Percentiles rank a stretch among this genome's conserved stretches.
These are phyloP conservation scores for Cystobasidium onofrii DNA, from an alignment of 768 basidiomycete species.

Conservation along the genomic window DNA sequence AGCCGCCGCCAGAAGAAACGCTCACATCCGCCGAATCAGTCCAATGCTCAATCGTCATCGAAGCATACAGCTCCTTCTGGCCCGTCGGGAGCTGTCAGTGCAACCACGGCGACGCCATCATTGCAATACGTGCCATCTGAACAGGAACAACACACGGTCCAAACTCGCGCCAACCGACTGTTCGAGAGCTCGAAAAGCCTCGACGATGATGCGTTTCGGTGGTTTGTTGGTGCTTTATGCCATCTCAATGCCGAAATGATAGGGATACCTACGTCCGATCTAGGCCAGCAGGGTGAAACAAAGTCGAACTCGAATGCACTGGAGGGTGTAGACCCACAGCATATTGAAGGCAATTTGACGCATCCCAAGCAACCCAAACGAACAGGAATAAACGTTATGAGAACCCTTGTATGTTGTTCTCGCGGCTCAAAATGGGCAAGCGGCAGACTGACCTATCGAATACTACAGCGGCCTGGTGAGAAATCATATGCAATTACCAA, in stretches of 20 bases:
- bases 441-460: background rate
- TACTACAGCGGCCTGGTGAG: conserved; percentile 67
- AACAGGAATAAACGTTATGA: conserved; percentile 73
- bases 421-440: no score
- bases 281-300: conserved; percentile 5
- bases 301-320: background rate
- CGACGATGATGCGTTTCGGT: conserved; percentile 70
- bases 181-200: conserved; percentile 79
- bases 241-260: conserved; percentile 87
- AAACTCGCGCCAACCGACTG: conserved; percentile 64
- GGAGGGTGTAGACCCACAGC: background rate
- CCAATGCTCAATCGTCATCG: conserved; percentile 3
- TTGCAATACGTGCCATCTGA: conserved; percentile 54
- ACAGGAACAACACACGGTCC: conserved; percentile 66
- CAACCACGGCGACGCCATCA: background rate
- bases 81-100: background rate
- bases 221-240: conserved; percentile 72
- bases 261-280: conserved; percentile 56
- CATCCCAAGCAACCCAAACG: conserved; percentile 17
- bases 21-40: background rate
- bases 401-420: conserved; percentile 58
- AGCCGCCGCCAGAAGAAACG: conserved; percentile 32
- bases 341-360: conserved; percentile 42
- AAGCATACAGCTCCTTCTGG: background rate
- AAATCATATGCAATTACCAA: conserved; percentile 73